Evolutionary conservation across 768 basidiomycete species (phyloP), one percentile per base, ranked within the genome.

Genomic region (Mycena haematopus): DNA sequence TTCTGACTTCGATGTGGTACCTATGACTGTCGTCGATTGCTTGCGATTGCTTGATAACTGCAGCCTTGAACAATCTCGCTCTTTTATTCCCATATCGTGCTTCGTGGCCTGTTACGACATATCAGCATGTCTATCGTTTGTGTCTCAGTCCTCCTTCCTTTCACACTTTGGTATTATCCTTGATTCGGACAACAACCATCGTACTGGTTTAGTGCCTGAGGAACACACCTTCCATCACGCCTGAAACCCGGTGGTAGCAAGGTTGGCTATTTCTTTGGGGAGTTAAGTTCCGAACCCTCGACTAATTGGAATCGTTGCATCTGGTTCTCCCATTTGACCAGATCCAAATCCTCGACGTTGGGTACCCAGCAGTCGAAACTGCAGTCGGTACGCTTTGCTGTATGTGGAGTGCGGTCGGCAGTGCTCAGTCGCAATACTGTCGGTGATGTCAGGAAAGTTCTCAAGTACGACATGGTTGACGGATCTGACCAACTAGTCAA

Each of bases 351-450:
- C 5, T 14, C 13, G 29, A 8, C 11, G 19, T 31, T 0, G 19
- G 7, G n/a, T 14, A 11, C 3, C 0, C 29, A 11, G 4, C 33
- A 11, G 24, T 38, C 6, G 14, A n/a, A 19, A 7, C 36, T n/a
- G 21, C 35, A 6, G 52, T 53, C 10, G 24, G 27, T 1, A 53
- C 40, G 52, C 36, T 53, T 24, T 38, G 35, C 11, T 38, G 27
- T 79, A 78, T 24, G 46, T 53, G 52, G 52, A 15, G 14, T 11
- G 15, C 52, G 2, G 13, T 14, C 35, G 51, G 22, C 21, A 25
- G 22, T 11, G 24, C 36, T 3, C 22, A 24, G 24, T n/a, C n/a
- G n/a, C n/a, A n/a, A n/a, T n/a, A n/a, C n/a, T n/a, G n/a, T n/a
- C n/a, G n/a, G n/a, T n/a, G n/a, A n/a, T n/a, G n/a, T n/a, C n/a